Evolutionary conservation across 176 grass and related monocot species (phyloP), one percentile per base, ranked within the genome.

Genomic region (Raddia guianensis): DNA sequence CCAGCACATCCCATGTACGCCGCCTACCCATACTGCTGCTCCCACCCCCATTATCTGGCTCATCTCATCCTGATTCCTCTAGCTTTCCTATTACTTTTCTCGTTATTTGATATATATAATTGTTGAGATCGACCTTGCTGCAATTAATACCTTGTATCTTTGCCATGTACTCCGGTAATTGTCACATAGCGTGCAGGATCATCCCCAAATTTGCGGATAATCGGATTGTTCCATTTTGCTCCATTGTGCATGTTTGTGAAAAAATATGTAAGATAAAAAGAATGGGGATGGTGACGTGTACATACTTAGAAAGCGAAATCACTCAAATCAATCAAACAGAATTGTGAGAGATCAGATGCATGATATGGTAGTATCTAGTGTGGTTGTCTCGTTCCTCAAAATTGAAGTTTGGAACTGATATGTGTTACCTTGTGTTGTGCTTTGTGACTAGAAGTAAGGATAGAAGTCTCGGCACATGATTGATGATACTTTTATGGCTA

Each of bases 1-100:
- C 52, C 34, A 84, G 74, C 86, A 88, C n/a, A 74, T 88, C 7
- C 80, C 86, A 7, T 88, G 86, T 88, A 84, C 7, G 84, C 61
- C 61, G 56, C 73, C n/a, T 54, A 9, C 27, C 27, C 27, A 27
- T 27, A 27, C 0, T 55, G 4, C 52, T 6, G 14, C 9, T 56
- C 33, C 16, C 51, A 13, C 34, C 14, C 63, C 63, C 63, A 7
- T 42, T 65, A 6, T 16, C 37, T 42, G 15, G 33, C 27, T 64
- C 1, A 37, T 64, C 33, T 15, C 2, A 35, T 74, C 73, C 50
- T 49, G 21, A 46, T 68, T 68, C 62, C 18, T 68, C 51, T 33
- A 33, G 4, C 0, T 58, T 69, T 70, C 9, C 74, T 77, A 16
- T 71, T 55, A 19, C 5, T 55, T 54, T 77, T 7, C 35, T 7